A percentile compares a stretch with the other conserved stretches of the same genome.
These are phyloP conservation scores for Monilinia aucupariae DNA, from an alignment of 2,329 filamentous ascomycete genomes.

Conservation along the genomic window DNA sequence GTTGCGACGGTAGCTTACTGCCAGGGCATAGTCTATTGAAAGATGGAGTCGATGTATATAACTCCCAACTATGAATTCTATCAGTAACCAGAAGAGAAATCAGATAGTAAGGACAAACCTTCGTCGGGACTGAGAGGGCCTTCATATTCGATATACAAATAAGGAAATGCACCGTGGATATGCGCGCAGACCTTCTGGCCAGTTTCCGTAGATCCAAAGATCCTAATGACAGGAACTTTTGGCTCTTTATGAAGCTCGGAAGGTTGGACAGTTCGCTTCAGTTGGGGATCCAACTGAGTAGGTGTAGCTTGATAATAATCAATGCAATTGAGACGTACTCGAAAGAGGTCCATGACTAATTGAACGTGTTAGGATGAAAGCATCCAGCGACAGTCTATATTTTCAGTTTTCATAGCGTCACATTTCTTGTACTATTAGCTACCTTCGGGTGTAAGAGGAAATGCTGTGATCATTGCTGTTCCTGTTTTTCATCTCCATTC, in stretches of 20 bases:
- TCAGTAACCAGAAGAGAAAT: conserved; percentile 18
- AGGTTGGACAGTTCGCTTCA: conserved; percentile 59
- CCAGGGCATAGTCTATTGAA: conserved; percentile 86
- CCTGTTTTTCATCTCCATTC: not conserved
- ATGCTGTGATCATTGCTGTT: not conserved
- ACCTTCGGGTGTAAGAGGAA: not conserved
- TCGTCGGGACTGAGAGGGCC: conserved; percentile 61
- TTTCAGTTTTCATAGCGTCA: conserved; percentile 8
- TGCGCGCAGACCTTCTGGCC: conserved; percentile 96
- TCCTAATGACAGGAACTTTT: conserved; percentile 77
- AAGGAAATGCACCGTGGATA: conserved; percentile 91
- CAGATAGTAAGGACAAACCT: conserved; percentile 46
- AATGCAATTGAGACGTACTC: conserved; percentile 89
- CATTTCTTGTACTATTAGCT: not conserved
- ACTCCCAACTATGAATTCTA: conserved; percentile 52
- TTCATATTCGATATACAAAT: conserved; percentile 84
- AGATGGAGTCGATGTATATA: conserved; percentile 75
- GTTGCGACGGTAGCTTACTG: conserved; percentile 76
- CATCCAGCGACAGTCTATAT: not conserved
- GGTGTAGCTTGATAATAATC: conserved; percentile 85
- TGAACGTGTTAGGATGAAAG: conserved; percentile 9
- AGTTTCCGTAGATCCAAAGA: conserved; percentile 89
- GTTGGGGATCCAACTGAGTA: conserved; percentile 72
- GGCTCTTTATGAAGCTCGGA: conserved; percentile 58
- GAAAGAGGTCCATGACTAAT: conserved; percentile 64